These are phyloP conservation scores for Dioszegia crocea DNA, from an alignment of 768 basidiomycete species.

Conservation along the genomic window DNA sequence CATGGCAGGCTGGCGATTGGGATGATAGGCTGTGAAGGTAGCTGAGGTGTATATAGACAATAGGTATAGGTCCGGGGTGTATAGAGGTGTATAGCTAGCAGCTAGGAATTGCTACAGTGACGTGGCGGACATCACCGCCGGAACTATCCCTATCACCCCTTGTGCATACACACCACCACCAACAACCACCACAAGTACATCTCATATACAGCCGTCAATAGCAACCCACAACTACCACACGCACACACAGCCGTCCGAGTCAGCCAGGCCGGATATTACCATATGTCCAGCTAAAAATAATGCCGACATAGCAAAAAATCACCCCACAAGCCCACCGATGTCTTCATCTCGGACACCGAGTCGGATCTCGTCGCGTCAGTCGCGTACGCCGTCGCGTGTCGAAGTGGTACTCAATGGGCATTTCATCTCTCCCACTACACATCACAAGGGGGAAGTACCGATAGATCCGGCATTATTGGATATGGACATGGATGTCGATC, in stretches of 20 bases:
- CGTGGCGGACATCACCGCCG: conserved; percentile 1
- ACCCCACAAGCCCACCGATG: not conserved
- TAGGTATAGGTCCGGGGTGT: not conserved
- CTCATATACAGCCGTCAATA: too few relatives aligned
- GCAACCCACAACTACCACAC: too few relatives aligned
- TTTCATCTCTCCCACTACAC: not conserved
- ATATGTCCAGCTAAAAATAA: not conserved
- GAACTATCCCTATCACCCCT: not conserved
- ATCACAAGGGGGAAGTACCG: conserved; percentile 3
- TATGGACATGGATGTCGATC: conserved; percentile 1
- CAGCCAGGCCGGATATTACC: too few relatives aligned
- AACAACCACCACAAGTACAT: too few relatives aligned
- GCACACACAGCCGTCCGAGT: not conserved
- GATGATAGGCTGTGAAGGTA: not conserved
- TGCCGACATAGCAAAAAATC: not conserved
- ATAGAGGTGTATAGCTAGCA: not conserved
- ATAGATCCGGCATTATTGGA: conserved; percentile 20
- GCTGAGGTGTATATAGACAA: not conserved
- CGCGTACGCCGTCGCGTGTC: conserved; percentile 7
- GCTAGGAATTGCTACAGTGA: not conserved
- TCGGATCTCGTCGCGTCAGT: not conserved
- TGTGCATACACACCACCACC: too few relatives aligned
- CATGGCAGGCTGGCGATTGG: conserved; percentile 17
- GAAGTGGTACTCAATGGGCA: not conserved
- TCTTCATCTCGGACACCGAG: not conserved